These are phyloP conservation scores for Viola pubescens DNA, from an alignment of 441 rosid species.

Conservation along the genomic window DNA sequence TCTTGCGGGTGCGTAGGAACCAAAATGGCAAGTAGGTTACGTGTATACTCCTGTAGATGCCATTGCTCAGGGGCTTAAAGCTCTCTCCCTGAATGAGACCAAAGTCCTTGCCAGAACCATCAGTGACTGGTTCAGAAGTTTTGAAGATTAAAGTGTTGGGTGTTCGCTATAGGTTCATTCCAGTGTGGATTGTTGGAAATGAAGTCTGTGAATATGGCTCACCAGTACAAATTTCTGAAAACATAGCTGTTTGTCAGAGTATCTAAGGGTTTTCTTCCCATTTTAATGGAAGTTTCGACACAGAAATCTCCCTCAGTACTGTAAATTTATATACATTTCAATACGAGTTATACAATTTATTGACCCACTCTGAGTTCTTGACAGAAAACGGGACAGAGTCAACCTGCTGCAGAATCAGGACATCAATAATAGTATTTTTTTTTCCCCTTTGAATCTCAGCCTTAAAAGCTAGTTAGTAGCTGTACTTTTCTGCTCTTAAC, in stretches of 20 bases:
- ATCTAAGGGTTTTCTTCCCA: not conserved
- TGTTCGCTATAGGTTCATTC: not conserved
- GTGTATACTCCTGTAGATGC: conserved; percentile 89
- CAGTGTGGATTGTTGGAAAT: not conserved
- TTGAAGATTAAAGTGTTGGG: conserved; percentile 36
- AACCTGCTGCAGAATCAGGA: too few species aligned
- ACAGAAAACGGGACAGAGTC: too few species aligned
- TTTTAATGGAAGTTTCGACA: not conserved
- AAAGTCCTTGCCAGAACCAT: conserved; percentile 61
- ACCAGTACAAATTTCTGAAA: not conserved
- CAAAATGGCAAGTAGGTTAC: conserved; percentile 77
- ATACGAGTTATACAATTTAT: too few species aligned
- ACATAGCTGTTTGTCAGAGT: conserved; percentile 1
- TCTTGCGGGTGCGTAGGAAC: conserved; percentile 44
- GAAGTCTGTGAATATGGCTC: not conserved
- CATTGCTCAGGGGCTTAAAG: conserved; percentile 74
- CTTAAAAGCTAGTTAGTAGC: too few species aligned
- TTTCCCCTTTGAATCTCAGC: too few species aligned
- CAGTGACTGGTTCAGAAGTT: conserved; percentile 57
- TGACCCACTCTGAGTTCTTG: too few species aligned
- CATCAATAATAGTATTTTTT: too few species aligned
- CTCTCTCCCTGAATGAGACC: conserved; percentile 62
- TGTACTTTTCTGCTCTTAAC: too few species aligned
- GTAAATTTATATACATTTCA: too few species aligned
- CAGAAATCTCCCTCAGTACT: not conserved